phyloP scores from a whole-genome alignment of 192 early-diverging fungal genomes.

The Mortierella antarctica region DNA sequence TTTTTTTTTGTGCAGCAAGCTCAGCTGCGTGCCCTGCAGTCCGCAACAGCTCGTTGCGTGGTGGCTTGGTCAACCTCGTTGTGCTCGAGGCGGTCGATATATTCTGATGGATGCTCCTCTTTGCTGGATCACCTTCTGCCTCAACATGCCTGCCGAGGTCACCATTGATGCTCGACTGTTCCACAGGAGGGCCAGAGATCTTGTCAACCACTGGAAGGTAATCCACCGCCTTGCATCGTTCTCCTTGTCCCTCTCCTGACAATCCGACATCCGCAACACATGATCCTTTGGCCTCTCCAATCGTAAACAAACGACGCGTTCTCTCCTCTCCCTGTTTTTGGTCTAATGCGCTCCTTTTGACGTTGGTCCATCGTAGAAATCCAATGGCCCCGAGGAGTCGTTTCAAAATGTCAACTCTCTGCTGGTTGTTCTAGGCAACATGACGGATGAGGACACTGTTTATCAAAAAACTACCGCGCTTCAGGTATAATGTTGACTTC shows the following conservation, averaged over 20 bases:
- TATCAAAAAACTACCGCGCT: slow-evolving; percentile 79
- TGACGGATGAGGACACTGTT: slow-evolving; percentile 71
- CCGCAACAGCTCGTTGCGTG: too few relatives aligned
- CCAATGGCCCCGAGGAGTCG: slow-evolving; percentile 52
- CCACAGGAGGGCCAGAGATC: slow-evolving; percentile 41
- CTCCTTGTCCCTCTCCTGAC: too few relatives aligned
- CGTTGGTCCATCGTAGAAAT: slow-evolving; percentile 13
- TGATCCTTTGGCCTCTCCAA: neutral
- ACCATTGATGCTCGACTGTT: slow-evolving; percentile 49
- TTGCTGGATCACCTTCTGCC: slow-evolving; percentile 6
- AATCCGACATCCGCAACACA: neutral
- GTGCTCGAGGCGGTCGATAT: neutral
- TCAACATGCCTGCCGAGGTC: slow-evolving; percentile 31
- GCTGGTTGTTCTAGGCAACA: slow-evolving; percentile 71
- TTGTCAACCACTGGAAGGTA: slow-evolving; percentile 50
- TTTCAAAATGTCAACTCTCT: slow-evolving; percentile 70
- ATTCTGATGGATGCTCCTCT: neutral
- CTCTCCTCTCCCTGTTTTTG: neutral
- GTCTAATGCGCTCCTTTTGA: neutral
- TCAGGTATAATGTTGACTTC: slow-evolving; percentile 59
- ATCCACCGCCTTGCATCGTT: neutral
- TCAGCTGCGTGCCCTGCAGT: too few relatives aligned
- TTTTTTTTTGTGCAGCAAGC: too few relatives aligned
- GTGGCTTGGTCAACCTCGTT: neutral
- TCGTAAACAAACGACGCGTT: slow-evolving; percentile 11